phyloP scores from a whole-genome alignment of 2,329 filamentous ascomycete species.

The Botryosphaeria dothidea region DNA sequence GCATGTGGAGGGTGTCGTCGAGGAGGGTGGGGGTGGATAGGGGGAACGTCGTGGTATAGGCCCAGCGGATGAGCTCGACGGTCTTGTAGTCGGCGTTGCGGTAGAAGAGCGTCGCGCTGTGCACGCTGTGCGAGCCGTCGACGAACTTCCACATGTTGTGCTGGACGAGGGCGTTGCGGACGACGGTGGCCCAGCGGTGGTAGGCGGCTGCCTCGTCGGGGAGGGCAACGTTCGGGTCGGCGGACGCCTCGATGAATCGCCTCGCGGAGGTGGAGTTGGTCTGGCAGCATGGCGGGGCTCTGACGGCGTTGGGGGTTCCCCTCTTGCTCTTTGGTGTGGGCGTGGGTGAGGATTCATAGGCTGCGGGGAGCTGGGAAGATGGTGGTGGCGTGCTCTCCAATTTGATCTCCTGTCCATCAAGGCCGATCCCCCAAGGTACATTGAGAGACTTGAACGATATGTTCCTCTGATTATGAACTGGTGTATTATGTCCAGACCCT shows the following conservation, averaged over 20 bases:
- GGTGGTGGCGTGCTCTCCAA: not conserved
- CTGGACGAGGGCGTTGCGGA: not conserved
- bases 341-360: not conserved
- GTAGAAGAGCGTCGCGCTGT: not conserved
- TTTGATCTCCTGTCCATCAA: not conserved
- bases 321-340: not conserved
- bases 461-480: not conserved
- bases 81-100: not conserved
- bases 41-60: not conserved
- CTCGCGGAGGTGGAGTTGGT: not conserved
- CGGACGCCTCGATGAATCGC: not conserved
- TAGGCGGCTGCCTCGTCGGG: not conserved
- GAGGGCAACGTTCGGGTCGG: not conserved
- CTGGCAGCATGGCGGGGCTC: not conserved
- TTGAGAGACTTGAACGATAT: not conserved
- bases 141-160: slow-evolving; percentile 1
- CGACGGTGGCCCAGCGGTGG: not conserved
- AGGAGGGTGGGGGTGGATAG: not conserved
- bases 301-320: not conserved
- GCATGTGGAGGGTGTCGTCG: not conserved
- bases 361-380: not conserved
- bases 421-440: not conserved
- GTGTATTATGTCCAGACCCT: not conserved
- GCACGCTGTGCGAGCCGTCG: not conserved
- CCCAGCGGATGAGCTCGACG: not conserved